These are phyloP conservation scores for Xylaria acuta DNA, from an alignment of 495 filamentous ascomycete genomes.

Conservation along the genomic window DNA sequence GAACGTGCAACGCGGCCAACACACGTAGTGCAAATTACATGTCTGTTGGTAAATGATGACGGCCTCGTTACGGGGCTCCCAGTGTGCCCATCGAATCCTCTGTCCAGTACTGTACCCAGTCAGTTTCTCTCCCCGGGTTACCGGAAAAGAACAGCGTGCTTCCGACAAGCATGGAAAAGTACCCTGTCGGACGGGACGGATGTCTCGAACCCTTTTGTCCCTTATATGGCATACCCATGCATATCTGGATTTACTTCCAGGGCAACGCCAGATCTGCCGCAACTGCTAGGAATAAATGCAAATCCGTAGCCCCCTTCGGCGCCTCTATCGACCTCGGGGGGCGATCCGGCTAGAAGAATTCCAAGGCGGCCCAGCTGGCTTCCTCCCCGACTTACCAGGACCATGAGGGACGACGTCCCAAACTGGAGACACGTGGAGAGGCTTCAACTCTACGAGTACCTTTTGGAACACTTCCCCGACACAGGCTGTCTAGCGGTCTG, in stretches of 20 bases:
- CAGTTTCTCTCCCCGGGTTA: background rate
- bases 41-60: slow-evolving; percentile 7
- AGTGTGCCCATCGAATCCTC: background rate
- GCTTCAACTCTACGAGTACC: slow-evolving; percentile 11
- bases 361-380: background rate
- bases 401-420: background rate
- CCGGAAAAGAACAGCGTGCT: slow-evolving; percentile 16
- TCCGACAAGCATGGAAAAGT: slow-evolving; percentile 6
- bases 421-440: slow-evolving; percentile 16
- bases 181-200: background rate
- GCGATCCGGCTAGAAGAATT: slow-evolving; percentile 7
- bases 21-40: background rate
- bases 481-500: slow-evolving; percentile 8
- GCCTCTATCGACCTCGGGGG: background rate
- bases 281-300: slow-evolving; percentile 4
- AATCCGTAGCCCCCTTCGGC: background rate
- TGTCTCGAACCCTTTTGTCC: background rate
- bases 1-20: slow-evolving; percentile 19
- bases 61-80: slow-evolving; percentile 2
- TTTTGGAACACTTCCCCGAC: slow-evolving; percentile 16
- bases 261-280: background rate
- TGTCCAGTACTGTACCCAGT: background rate
- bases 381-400: background rate
- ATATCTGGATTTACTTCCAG: background rate
- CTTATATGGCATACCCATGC: background rate